Evolutionary conservation across 345 rosid genomes (phyloP).

Genomic region (Arabis hirsuta): DNA sequence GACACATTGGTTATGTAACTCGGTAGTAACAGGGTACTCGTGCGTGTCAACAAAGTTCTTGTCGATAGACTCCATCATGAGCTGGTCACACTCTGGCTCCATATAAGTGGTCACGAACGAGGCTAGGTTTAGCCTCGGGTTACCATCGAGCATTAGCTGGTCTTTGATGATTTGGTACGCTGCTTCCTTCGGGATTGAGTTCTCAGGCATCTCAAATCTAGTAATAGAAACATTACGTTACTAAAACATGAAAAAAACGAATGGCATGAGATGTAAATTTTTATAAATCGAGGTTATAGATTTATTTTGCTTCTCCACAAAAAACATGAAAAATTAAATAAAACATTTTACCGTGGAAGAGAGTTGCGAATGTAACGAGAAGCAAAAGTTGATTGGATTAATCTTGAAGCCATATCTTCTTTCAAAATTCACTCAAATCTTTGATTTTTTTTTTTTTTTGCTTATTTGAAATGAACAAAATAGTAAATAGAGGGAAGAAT

Average conservation of each 20-base stretch:
- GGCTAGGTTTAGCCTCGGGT: conserved; percentile 61
- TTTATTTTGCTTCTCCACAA: no score
- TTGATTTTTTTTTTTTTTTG: no score
- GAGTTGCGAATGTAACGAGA: conserved; percentile 83
- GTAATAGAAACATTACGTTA: conserved; percentile 7
- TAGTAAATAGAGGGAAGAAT: no score
- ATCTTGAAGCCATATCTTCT: conserved; percentile 69
- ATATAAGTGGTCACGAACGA: conserved; percentile 70
- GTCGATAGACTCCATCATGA: conserved; percentile 66
- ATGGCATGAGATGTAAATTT: no score
- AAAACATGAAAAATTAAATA: not conserved
- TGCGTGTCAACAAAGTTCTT: conserved; percentile 72
- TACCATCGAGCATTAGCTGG: conserved; percentile 65
- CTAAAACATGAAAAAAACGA: no score
- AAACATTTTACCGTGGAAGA: conserved; percentile 58
- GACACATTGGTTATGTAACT: conserved; percentile 58
- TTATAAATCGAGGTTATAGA: no score
- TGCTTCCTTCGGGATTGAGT: conserved; percentile 63
- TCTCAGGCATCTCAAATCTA: conserved; percentile 58
- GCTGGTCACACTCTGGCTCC: conserved; percentile 75
- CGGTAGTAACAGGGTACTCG: conserved; percentile 69
- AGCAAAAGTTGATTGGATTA: conserved; percentile 85
- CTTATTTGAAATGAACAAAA: no score
- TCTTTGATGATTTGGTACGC: conserved; percentile 67
- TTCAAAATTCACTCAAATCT: not conserved